Base-by-base conservation (phyloP, 306 rosid genomes). In the Lotus japonicus region DNA sequence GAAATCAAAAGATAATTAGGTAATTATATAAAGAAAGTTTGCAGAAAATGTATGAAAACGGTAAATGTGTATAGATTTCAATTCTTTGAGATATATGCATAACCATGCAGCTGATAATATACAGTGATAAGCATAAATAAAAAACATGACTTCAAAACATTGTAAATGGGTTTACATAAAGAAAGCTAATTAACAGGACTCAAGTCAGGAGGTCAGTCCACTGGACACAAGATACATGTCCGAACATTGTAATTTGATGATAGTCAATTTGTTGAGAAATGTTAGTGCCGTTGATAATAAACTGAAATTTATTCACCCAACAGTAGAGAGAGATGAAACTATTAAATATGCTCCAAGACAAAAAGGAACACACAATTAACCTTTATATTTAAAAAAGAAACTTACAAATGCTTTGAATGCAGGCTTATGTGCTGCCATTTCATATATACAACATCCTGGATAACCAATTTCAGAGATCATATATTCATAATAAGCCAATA, bases 341-440 rank as follows among this genome's bases (percentile, higher is more conserved):
- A 50, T 41, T 16, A 69, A 23, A 73, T 18, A 63, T 19, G 18
- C 26, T 55, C 56, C 64, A 49, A 74, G 56, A 63, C 39, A 64
- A 64, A 36, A 26, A 57, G 15, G 10, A 12, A 58, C 38, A 51
- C 33, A 68, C 50, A n/a, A 18, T 11, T 6, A 28, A 39, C 19
- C 60, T 59, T 33, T 43, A 26, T 13, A 58, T 49, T 33, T 42
- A 49, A 33, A 44, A 58, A 46, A 46, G 39, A 77, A 73, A 63
- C 99, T 95, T 87, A 95, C 97, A 73, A 95, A 95, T 76, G 99
- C 99, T 84, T 90, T 95, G 73, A 91, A 95, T 52, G 99, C 96
- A 44, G 99, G 88, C 74, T 71, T 95, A 44, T 82, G 96, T 33
- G 87, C 69, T 50, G 92, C 78, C 99, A 95, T 95, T 80, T 95